Evolutionary conservation across 257 asterid species (phyloP).

Genomic region (Nicotiana tomentosiformis): DNA sequence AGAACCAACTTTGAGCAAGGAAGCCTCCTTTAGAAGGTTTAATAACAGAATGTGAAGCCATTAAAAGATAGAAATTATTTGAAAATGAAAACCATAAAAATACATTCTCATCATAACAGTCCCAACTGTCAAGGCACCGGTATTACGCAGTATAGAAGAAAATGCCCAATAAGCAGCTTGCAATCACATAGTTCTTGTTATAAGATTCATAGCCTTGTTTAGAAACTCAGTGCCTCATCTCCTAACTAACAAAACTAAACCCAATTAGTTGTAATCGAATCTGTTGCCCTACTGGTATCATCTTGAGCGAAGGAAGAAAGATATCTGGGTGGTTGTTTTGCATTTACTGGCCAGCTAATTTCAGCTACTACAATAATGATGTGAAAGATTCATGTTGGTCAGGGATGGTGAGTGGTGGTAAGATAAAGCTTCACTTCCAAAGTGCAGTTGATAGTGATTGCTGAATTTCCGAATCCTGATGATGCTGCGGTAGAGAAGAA

Average conservation of each 20-base stretch:
- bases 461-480: slow-evolving; percentile 90
- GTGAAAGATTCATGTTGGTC: slow-evolving; percentile 27
- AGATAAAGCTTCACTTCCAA: slow-evolving; percentile 20
- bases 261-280: not conserved
- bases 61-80: not conserved
- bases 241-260: not conserved
- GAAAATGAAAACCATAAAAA: not conserved
- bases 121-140: not conserved
- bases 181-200: not conserved
- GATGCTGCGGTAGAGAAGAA: slow-evolving; percentile 92
- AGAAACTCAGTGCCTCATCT: not conserved
- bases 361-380: slow-evolving; percentile 34
- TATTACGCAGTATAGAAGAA: not conserved
- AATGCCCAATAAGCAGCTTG: not conserved
- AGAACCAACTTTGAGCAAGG: not conserved
- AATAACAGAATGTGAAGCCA: not conserved
- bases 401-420: slow-evolving; percentile 33
- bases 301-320: not conserved
- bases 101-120: not conserved
- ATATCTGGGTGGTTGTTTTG: not conserved
- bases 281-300: not conserved
- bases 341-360: slow-evolving; percentile 13
- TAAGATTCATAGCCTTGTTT: not conserved
- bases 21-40: not conserved
- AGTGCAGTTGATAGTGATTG: slow-evolving; percentile 28